A percentile compares a stretch with the other conserved stretches of the same genome.
phyloP scores from a whole-genome alignment of 2,329 filamentous ascomycete species.

The Colletotrichum agaves region DNA sequence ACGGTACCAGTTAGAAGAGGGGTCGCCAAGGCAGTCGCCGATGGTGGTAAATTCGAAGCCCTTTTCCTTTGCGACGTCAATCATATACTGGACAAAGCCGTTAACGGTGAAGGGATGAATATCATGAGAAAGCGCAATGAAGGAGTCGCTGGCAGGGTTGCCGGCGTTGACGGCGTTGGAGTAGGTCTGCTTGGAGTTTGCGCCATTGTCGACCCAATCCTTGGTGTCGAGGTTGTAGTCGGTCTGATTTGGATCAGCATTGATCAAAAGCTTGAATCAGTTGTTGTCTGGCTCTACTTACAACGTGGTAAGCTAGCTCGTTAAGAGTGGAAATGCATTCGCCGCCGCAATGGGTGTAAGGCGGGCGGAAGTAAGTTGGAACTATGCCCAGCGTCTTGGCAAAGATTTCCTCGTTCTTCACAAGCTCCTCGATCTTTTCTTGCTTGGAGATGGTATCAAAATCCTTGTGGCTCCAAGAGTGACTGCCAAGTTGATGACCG shows the following conservation, averaged over 20 bases:
- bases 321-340: constrained; percentile 42
- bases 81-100: constrained; percentile 57
- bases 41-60: constrained; percentile 57
- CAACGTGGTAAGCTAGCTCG: constrained; percentile 49
- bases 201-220: constrained; percentile 46
- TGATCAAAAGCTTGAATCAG: not conserved
- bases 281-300: constrained; percentile 32
- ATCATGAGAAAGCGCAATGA: constrained; percentile 53
- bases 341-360: constrained; percentile 45
- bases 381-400: constrained; percentile 54
- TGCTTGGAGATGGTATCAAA: constrained; percentile 48
- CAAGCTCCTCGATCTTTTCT: constrained; percentile 52
- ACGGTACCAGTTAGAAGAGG: constrained; percentile 59
- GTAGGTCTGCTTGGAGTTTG: constrained; percentile 42
- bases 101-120: constrained; percentile 57
- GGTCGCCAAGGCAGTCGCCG: constrained; percentile 59
- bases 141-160: constrained; percentile 39
- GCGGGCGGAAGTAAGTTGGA: constrained; percentile 60
- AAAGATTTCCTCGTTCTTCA: constrained; percentile 57
- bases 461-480: constrained; percentile 60
- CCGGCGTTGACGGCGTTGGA: constrained; percentile 42
- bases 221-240: constrained; percentile 47
- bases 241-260: constrained; percentile 22
- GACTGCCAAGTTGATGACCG: constrained; percentile 60
- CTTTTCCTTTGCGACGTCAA: constrained; percentile 50